These are phyloP conservation scores for Suillus variegatus DNA, from an alignment of 768 basidiomycete genomes.

Conservation along the genomic window DNA sequence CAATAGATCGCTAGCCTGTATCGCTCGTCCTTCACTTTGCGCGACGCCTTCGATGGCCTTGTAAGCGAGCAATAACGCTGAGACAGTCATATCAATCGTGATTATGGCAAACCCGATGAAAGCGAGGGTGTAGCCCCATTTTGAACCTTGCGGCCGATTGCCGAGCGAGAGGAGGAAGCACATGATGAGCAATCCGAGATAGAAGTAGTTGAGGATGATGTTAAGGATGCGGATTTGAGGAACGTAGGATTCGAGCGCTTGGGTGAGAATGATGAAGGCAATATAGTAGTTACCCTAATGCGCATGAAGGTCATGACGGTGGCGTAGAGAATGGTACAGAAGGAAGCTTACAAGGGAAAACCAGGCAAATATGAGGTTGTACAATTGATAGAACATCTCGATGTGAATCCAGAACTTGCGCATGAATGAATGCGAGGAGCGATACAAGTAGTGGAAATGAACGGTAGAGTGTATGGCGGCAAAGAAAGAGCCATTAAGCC, in stretches of 20 bases:
- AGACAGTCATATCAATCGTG: constrained; percentile 94
- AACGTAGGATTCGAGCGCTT: constrained; percentile 67
- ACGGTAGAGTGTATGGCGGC: constrained; percentile 90
- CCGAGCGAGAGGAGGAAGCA: constrained; percentile 89
- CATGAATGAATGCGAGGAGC: constrained; percentile 78
- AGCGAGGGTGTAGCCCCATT: constrained; percentile 82
- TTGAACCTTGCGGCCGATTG: constrained; percentile 89
- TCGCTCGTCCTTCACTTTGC: constrained; percentile 41
- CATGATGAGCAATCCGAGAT: constrained; percentile 82
- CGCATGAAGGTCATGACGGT: not conserved
- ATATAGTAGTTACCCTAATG: constrained; percentile 87
- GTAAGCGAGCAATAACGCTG: constrained; percentile 82
- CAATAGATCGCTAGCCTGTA: constrained; percentile 65
- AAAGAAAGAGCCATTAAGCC: constrained; percentile 99
- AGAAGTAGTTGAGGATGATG: constrained; percentile 79
- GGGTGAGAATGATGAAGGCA: constrained; percentile 76
- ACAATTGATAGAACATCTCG: constrained; percentile 88
- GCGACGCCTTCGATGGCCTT: constrained; percentile 72
- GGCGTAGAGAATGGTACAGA: constrained; percentile 1
- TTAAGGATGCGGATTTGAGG: constrained; percentile 73
- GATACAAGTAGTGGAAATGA: constrained; percentile 95
- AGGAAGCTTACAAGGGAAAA: constrained; percentile 65
- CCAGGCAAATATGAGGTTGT: constrained; percentile 93
- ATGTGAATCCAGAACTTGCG: constrained; percentile 95
- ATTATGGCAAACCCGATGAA: constrained; percentile 88